Conservation (phyloP, 805 yeast species). For the Metschnikowia cerradonensis region DNA sequence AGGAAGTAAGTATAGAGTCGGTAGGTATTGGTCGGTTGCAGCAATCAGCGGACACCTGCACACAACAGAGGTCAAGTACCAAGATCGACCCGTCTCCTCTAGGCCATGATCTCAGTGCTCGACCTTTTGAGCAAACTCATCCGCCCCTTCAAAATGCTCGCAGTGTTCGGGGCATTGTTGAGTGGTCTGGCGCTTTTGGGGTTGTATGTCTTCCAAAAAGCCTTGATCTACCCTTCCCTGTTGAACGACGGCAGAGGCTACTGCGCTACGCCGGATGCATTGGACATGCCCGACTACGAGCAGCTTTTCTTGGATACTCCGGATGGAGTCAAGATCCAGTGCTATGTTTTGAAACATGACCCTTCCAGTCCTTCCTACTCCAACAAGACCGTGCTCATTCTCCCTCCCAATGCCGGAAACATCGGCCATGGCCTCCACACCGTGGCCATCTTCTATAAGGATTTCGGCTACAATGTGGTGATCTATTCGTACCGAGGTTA, state of each 20-base stretch:
- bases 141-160: slow-evolving; percentile 23
- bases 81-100: neutral
- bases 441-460: slow-evolving; percentile 60
- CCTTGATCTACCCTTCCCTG: slow-evolving; percentile 77
- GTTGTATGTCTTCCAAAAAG: slow-evolving; percentile 58
- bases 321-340: slow-evolving; percentile 67
- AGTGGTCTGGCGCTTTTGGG: slow-evolving; percentile 46
- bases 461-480: slow-evolving; percentile 70
- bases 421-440: slow-evolving; percentile 88
- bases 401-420: slow-evolving; percentile 94
- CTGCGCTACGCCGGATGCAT: slow-evolving; percentile 76
- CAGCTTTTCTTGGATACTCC: slow-evolving; percentile 54
- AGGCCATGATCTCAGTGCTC: slow-evolving; percentile 8
- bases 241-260: slow-evolving; percentile 67
- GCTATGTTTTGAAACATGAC: slow-evolving; percentile 58
- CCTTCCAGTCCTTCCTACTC: slow-evolving; percentile 32
- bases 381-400: slow-evolving; percentile 67
- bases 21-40: neutral
- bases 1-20: neutral
- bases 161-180: slow-evolving; percentile 41
- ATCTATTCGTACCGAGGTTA: slow-evolving; percentile 90
- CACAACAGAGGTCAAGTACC: neutral
- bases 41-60: neutral
- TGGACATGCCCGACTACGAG: slow-evolving; percentile 57
- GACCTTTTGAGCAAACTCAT: slow-evolving; percentile 8